A percentile compares a stretch with the other conserved stretches of the same genome.
phyloP scores from a whole-genome alignment of 148 eudicot genomes.

The Rhododendron griersonianum region DNA sequence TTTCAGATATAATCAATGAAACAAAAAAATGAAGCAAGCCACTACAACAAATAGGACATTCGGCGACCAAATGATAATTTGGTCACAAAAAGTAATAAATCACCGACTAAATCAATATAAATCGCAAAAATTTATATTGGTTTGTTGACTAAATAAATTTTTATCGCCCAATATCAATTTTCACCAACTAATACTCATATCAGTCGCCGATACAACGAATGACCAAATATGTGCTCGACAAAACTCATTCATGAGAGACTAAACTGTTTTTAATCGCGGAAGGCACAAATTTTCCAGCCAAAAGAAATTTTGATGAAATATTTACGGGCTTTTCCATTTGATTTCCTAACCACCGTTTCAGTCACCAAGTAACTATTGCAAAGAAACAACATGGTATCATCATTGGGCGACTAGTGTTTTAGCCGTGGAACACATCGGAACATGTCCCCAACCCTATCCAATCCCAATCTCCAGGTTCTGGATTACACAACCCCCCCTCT shows the following conservation, averaged over 20 bases:
- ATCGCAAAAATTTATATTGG: neutral
- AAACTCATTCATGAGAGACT: neutral
- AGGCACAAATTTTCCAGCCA: neutral
- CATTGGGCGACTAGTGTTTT: no score
- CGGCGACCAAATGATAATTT: neutral
- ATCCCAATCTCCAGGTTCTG: no score
- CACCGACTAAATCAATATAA: no score
- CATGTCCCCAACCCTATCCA: no score
- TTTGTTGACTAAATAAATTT: neutral
- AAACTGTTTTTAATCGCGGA: neutral
- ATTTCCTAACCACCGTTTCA: neutral
- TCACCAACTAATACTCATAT: neutral
- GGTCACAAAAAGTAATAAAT: neutral
- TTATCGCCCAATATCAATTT: neutral
- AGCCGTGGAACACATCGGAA: no score
- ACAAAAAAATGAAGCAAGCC: neutral
- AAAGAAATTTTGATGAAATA: neutral
- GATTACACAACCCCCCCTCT: no score
- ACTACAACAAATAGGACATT: no score
- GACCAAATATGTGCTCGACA: neutral
- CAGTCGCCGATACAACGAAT: neutral
- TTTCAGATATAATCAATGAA: neutral
- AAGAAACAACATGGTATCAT: no score
- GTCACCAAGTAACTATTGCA: no score
- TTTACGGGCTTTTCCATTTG: neutral